A percentile compares a stretch with the other conserved stretches of the same genome.
These are phyloP conservation scores for Podospora australis DNA, from an alignment of 495 filamentous ascomycete species.

Conservation along the genomic window DNA sequence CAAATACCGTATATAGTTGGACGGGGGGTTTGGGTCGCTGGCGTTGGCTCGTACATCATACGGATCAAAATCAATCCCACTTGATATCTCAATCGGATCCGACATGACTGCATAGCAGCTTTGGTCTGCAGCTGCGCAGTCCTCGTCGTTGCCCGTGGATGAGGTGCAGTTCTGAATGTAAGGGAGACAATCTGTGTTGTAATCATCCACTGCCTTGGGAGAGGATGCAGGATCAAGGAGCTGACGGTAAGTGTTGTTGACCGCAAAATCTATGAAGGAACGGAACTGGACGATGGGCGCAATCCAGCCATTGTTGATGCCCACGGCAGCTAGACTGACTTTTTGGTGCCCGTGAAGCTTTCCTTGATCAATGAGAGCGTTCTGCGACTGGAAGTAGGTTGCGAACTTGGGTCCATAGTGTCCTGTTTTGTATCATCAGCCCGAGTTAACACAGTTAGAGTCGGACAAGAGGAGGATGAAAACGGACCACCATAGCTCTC, in stretches of 20 bases:
- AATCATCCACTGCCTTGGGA: no score
- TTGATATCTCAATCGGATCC: not conserved
- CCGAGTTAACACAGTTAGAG: no score
- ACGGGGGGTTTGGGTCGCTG: not conserved
- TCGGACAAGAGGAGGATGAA: not conserved
- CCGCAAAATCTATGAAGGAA: slow-evolving; percentile 45
- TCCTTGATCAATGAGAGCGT: not conserved
- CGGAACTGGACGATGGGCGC: slow-evolving; percentile 45
- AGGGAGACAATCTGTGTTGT: no score
- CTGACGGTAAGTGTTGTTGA: slow-evolving; percentile 47
- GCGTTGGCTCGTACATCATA: not conserved
- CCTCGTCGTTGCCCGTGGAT: not conserved
- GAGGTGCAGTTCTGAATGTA: not conserved
- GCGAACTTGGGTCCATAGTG: not conserved
- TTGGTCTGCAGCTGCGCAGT: not conserved
- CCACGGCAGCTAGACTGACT: slow-evolving; percentile 48
- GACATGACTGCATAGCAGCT: not conserved
- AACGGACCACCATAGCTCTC: not conserved
- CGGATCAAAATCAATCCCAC: not conserved
- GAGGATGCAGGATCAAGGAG: slow-evolving; percentile 45
- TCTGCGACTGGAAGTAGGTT: not conserved
- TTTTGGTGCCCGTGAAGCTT: slow-evolving; percentile 25
- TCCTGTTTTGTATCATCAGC: not conserved
- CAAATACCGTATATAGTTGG: slow-evolving; percentile 11
- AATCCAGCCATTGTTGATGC: slow-evolving; percentile 54